A percentile compares a stretch with the other conserved stretches of the same genome.
Evolutionary conservation across 176 grass and related monocot species (phyloP).

Genomic region (Coix lacrymajobi): DNA sequence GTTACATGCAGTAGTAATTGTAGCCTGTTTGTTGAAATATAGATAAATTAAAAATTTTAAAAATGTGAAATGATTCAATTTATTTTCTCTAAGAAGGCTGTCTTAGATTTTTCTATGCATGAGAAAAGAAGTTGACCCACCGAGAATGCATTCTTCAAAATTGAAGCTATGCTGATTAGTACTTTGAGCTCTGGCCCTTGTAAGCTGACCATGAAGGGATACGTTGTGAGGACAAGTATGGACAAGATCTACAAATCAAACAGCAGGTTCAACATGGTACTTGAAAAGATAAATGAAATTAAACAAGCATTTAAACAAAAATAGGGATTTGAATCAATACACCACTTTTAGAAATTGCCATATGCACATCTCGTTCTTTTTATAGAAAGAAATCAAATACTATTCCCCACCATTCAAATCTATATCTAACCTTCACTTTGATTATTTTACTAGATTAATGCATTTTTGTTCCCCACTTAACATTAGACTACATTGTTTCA

Average conservation of each 20-base stretch:
- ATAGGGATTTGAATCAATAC: neutral
- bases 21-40: conserved; percentile 46
- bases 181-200: conserved; percentile 39
- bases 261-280: neutral
- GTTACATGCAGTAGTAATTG: conserved; percentile 51
- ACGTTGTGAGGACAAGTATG: conserved; percentile 49
- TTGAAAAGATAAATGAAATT: neutral
- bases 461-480: neutral
- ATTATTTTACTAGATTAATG: neutral
- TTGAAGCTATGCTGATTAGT: conserved; percentile 49
- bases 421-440: neutral
- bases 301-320: neutral
- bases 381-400: neutral
- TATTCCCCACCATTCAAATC: neutral
- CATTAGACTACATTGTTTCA: neutral
- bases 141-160: conserved; percentile 43
- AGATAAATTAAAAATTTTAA: neutral
- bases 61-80: neutral
- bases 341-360: neutral
- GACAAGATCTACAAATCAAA: conserved; percentile 47
- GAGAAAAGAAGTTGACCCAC: conserved; percentile 26
- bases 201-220: conserved; percentile 49
- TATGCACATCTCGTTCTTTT: neutral
- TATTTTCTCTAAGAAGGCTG: neutral
- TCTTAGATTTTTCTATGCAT: neutral